Evolutionary conservation across 106 monocot species (phyloP).

Genomic region (Xerophyta viscosa): DNA sequence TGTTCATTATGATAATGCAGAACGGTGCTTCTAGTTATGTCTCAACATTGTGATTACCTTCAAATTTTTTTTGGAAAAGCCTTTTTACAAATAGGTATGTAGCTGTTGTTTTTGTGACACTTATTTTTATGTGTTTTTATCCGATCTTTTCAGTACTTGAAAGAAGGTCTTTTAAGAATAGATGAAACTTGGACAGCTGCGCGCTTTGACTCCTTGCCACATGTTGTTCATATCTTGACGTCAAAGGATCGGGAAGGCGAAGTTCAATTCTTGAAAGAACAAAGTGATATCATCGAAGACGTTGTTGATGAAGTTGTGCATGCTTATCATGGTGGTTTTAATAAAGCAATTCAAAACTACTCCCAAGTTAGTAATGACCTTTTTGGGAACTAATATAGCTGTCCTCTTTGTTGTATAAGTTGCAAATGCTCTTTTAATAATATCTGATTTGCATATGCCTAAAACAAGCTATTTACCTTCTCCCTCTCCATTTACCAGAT

Average conservation of each 20-base stretch:
- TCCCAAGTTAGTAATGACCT: slow-evolving; percentile 57
- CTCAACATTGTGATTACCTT: neutral
- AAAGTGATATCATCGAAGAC: slow-evolving; percentile 92
- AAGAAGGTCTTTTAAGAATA: slow-evolving; percentile 74
- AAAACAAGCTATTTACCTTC: neutral
- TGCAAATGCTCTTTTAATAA: neutral
- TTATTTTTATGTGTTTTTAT: slow-evolving; percentile 7
- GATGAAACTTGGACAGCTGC: slow-evolving; percentile 95
- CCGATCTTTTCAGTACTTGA: slow-evolving; percentile 74
- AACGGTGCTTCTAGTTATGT: too few species aligned
- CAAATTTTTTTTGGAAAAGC: neutral
- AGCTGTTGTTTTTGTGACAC: neutral
- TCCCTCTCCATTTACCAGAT: slow-evolving; percentile 49
- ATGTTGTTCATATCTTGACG: slow-evolving; percentile 97
- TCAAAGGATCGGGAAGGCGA: slow-evolving; percentile 95
- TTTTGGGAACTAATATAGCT: slow-evolving; percentile 1
- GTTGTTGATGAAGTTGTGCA: slow-evolving; percentile 99
- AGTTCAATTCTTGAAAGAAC: slow-evolving; percentile 85
- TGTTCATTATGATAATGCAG: too few species aligned
- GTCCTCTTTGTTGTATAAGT: neutral
- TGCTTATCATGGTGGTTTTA: slow-evolving; percentile 99
- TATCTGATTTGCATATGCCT: neutral
- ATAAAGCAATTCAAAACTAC: slow-evolving; percentile 99
- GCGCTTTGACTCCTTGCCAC: slow-evolving; percentile 98
- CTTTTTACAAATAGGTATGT: too few species aligned